These are phyloP conservation scores for Magnaporthiopsis rhizophila DNA, from an alignment of 2,329 filamentous ascomycete species.

Conservation along the genomic window DNA sequence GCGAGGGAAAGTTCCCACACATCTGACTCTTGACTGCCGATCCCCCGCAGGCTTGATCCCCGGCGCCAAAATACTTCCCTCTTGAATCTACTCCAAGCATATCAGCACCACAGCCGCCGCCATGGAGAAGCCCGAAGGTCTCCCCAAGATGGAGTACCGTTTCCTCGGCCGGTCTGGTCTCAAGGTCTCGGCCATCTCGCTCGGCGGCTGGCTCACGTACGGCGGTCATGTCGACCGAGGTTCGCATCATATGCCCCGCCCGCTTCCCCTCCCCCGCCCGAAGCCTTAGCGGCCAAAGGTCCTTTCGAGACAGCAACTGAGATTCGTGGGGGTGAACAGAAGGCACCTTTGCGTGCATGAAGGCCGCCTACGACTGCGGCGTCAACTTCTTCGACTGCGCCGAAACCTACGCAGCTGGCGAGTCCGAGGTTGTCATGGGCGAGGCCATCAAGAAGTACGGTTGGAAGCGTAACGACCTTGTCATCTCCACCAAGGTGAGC, in stretches of 20 bases:
- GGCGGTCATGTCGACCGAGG: slow-evolving; percentile 64
- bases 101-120: not conserved
- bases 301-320: not conserved
- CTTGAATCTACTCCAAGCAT: too few relatives aligned
- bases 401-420: slow-evolving; percentile 51
- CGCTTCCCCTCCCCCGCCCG: not conserved
- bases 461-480: slow-evolving; percentile 54
- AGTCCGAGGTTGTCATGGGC: slow-evolving; percentile 58
- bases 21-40: not conserved
- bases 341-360: slow-evolving; percentile 52
- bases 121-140: slow-evolving; percentile 5
- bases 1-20: not conserved
- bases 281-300: not conserved
- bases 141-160: slow-evolving; percentile 57
- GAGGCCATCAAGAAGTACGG: slow-evolving; percentile 51
- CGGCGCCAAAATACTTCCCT: not conserved
- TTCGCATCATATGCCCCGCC: slow-evolving; percentile 23
- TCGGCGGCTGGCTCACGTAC: slow-evolving; percentile 65
- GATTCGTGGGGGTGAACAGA: slow-evolving; percentile 27
- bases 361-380: slow-evolving; percentile 51
- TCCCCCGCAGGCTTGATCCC: not conserved
- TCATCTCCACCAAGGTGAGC: slow-evolving; percentile 47
- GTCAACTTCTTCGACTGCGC: slow-evolving; percentile 59
- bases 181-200: slow-evolving; percentile 64
- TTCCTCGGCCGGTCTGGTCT: slow-evolving; percentile 64